Percentiles rank a stretch among this genome's conserved stretches.
Conservation (phyloP, 495 filamentous ascomycete species). For the Aspergillus asperescens region DNA sequence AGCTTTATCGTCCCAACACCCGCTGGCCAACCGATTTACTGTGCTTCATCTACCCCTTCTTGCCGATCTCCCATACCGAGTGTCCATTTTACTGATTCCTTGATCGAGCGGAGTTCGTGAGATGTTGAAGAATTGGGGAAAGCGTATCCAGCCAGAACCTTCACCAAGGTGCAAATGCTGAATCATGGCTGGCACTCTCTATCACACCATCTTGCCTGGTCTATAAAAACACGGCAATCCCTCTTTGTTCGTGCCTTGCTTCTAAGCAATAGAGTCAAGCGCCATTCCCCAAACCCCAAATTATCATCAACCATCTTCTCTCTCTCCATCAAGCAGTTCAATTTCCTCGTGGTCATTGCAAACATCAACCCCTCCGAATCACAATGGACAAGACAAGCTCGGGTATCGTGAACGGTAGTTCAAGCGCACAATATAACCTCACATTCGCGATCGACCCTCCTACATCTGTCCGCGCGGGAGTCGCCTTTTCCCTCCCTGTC, state of each 20-base stretch:
- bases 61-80: not conserved
- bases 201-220: not conserved
- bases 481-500: constrained; percentile 34
- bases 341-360: not conserved
- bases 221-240: not conserved
- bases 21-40: not conserved
- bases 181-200: not conserved
- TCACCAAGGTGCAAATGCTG: not conserved
- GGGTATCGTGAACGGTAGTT: constrained; percentile 11
- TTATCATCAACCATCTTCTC: too few species aligned
- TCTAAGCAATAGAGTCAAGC: too few species aligned
- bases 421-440: constrained; percentile 32
- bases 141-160: not conserved
- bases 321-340: too few species aligned
- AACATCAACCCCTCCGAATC: not conserved
- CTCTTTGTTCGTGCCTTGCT: not conserved
- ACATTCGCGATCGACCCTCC: constrained; percentile 35
- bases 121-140: not conserved
- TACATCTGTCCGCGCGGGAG: constrained; percentile 23
- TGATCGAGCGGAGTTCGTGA: not conserved
- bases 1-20: not conserved
- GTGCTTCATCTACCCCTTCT: not conserved
- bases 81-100: not conserved
- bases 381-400: constrained; percentile 24
- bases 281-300: too few species aligned